Percentiles rank a stretch among this genome's conserved stretches.
phyloP scores from a whole-genome alignment of 371 early-diverging fungal species.

The Chytridiales sp. region DNA sequence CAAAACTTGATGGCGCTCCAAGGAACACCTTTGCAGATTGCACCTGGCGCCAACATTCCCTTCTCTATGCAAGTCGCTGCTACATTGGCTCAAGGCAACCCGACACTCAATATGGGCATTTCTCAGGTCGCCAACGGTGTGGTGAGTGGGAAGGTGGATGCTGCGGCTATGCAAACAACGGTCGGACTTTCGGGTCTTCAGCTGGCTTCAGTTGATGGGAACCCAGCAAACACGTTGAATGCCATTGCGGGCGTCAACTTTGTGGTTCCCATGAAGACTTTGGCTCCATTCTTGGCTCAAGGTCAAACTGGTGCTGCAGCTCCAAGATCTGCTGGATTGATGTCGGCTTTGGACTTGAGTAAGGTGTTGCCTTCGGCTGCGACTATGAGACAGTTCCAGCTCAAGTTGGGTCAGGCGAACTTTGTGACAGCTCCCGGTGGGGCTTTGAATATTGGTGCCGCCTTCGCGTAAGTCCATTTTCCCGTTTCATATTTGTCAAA shows the following conservation, averaged over 20 bases:
- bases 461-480: no score
- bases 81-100: neutral
- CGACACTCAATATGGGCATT: neutral
- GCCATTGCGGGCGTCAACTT: no score
- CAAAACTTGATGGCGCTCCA: neutral
- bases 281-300: no score
- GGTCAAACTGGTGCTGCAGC: no score
- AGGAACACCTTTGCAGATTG: neutral
- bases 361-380: neutral
- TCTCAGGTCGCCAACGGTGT: neutral
- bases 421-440: neutral
- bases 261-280: no score
- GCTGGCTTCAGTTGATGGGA: no score
- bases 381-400: neutral
- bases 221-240: no score
- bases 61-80: neutral
- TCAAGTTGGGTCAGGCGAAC: neutral
- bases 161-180: no score
- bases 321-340: neutral
- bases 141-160: no score
- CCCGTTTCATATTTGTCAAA: no score
- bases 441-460: neutral
- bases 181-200: no score
- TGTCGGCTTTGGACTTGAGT: neutral
- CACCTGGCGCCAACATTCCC: neutral